Percentiles rank a stretch among this genome's conserved stretches.
Conservation (phyloP, 2,329 filamentous ascomycete species). For the Neofusicoccum cordaticola region DNA sequence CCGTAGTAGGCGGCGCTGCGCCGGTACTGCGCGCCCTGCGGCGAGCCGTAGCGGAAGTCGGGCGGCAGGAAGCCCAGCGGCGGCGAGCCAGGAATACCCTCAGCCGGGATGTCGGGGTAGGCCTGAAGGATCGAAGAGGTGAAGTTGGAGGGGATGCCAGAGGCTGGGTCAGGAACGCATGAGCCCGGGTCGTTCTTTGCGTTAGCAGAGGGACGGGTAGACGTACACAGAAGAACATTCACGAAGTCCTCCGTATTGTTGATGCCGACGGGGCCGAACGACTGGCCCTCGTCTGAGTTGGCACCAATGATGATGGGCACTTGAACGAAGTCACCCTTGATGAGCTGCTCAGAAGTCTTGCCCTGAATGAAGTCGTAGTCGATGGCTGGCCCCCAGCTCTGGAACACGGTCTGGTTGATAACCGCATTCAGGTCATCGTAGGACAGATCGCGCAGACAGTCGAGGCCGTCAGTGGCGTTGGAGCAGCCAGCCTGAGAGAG, state of each 20-base stretch:
- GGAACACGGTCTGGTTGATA: constrained; percentile 46
- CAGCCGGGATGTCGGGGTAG: constrained; percentile 25
- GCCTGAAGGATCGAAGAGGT: constrained; percentile 27
- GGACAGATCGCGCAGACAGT: constrained; percentile 56
- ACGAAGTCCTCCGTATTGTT: constrained; percentile 56
- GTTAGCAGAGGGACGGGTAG: constrained; percentile 17
- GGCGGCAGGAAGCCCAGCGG: constrained; percentile 9
- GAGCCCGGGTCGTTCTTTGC: constrained; percentile 26
- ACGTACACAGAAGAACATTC: constrained; percentile 30
- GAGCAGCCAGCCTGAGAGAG: constrained; percentile 60
- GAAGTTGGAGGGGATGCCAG: constrained; percentile 28
- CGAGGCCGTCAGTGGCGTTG: constrained; percentile 38
- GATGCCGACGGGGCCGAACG: constrained; percentile 54
- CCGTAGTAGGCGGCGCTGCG: constrained; percentile 52
- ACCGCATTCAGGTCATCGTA: constrained; percentile 58
- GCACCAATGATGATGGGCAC: constrained; percentile 63
- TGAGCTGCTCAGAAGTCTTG: constrained; percentile 54
- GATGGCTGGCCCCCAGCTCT: constrained; percentile 43
- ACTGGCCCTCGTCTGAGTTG: constrained; percentile 65
- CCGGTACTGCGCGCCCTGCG: constrained; percentile 47
- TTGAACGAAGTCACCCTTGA: constrained; percentile 58
- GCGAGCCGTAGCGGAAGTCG: constrained; percentile 18
- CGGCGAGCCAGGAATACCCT: constrained; percentile 11
- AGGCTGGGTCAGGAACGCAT: constrained; percentile 31
- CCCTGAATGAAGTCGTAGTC: constrained; percentile 58